These are phyloP conservation scores for Leccinum subgranulosum DNA, from an alignment of 768 basidiomycete species.

Conservation along the genomic window DNA sequence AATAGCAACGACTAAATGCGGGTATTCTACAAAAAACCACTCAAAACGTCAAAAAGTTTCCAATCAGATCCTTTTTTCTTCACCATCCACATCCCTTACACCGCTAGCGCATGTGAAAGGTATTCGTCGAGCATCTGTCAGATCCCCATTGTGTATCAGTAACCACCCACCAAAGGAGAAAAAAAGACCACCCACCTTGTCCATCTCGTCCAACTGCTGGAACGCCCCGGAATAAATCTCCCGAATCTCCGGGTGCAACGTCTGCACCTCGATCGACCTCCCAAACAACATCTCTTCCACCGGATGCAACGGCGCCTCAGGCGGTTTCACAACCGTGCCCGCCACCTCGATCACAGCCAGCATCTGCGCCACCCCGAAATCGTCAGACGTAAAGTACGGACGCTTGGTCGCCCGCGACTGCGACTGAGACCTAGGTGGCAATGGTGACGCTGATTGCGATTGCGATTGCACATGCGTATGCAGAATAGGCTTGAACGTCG, in stretches of 20 bases:
- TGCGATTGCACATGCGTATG: not conserved
- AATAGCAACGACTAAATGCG: no score
- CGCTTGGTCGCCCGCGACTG: slow-evolving; percentile 33
- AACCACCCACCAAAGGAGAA: not conserved
- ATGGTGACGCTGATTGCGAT: not conserved
- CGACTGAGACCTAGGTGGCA: not conserved
- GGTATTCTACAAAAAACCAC: no score
- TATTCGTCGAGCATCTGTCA: slow-evolving; percentile 31
- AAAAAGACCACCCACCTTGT: slow-evolving; percentile 49
- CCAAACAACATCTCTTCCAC: slow-evolving; percentile 77
- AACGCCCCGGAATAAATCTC: slow-evolving; percentile 71
- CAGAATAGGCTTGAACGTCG: slow-evolving; percentile 26
- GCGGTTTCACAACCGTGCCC: slow-evolving; percentile 38
- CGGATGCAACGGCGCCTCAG: slow-evolving; percentile 47
- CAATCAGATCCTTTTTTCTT: no score
- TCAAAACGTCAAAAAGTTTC: no score
- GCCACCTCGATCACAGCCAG: slow-evolving; percentile 80
- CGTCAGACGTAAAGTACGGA: slow-evolving; percentile 62
- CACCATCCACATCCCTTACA: slow-evolving; percentile 7
- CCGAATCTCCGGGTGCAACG: slow-evolving; percentile 66
- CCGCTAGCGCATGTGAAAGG: slow-evolving; percentile 21
- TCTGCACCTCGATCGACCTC: slow-evolving; percentile 51
- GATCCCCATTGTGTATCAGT: not conserved
- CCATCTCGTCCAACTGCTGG: slow-evolving; percentile 75
- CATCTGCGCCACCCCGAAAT: slow-evolving; percentile 86